Conservation (phyloP, 768 basidiomycete genomes). For the Boletus speciosus region DNA sequence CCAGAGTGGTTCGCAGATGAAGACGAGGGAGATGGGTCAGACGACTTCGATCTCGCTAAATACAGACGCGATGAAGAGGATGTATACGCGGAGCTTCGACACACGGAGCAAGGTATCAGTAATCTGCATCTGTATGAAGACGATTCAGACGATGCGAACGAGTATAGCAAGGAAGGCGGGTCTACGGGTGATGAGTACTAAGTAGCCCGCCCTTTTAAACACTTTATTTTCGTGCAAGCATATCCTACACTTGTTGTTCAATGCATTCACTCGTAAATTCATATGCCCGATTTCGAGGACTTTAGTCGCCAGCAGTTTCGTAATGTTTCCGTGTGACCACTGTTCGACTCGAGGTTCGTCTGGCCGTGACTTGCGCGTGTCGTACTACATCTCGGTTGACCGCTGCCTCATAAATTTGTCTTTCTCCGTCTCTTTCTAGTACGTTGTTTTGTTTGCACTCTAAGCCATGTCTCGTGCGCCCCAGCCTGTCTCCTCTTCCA, state of each 20-base stretch:
- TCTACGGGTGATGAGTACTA: not conserved
- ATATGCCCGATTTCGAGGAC: not conserved
- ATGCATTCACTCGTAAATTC: not conserved
- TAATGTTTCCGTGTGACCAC: constrained; percentile 18
- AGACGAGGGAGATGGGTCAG: constrained; percentile 43
- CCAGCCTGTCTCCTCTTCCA: constrained; percentile 30
- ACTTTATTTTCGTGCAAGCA: not conserved
- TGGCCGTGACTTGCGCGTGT: not conserved
- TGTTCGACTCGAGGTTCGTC: too few relatives aligned
- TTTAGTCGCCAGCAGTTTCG: constrained; percentile 10
- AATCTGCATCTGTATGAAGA: constrained; percentile 20
- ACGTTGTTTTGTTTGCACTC: not conserved
- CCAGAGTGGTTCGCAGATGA: constrained; percentile 91
- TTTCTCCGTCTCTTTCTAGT: not conserved
- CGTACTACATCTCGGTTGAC: not conserved
- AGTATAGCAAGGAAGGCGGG: constrained; percentile 1
- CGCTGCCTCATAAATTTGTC: not conserved
- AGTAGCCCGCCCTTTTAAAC: not conserved
- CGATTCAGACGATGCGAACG: constrained; percentile 12
- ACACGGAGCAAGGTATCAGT: constrained; percentile 14
- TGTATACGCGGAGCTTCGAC: constrained; percentile 25
- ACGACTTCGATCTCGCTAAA: constrained; percentile 55
- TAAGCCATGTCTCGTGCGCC: constrained; percentile 40
- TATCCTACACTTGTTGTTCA: not conserved
- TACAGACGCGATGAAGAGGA: constrained; percentile 47